Conservation (phyloP, 2,329 filamentous ascomycete species). For the Tolypocladium capitatum region DNA sequence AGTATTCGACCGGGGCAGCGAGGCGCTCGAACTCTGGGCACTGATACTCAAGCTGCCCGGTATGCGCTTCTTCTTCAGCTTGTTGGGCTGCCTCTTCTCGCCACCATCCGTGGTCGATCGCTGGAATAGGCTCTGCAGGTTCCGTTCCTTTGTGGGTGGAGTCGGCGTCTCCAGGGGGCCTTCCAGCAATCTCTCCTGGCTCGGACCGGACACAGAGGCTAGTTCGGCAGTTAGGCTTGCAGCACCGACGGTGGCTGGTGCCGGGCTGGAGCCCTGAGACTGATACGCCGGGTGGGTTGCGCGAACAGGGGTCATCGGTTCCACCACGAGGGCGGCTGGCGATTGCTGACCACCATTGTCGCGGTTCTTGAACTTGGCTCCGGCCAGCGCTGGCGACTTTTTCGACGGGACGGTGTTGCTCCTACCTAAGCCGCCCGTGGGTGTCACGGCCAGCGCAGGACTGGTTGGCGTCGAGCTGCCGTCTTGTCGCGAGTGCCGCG, state of each 20-base stretch:
- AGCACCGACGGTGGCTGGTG: constrained; percentile 12
- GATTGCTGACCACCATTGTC: constrained; percentile 17
- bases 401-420: constrained; percentile 95
- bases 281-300: constrained; percentile 8
- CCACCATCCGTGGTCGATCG: constrained; percentile 47
- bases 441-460: constrained; percentile 38
- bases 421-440: constrained; percentile 41
- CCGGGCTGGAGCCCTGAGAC: constrained; percentile 13
- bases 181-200: constrained; percentile 35
- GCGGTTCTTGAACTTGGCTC: constrained; percentile 47
- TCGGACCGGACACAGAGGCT: constrained; percentile 24
- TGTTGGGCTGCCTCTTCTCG: constrained; percentile 68
- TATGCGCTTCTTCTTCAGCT: constrained; percentile 75
- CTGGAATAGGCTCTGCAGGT: constrained; percentile 57
- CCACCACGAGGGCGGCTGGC: constrained; percentile 18
- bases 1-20: constrained; percentile 38
- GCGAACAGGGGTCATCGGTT: constrained; percentile 23
- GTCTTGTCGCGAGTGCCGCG: constrained; percentile 69
- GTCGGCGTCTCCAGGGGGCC: constrained; percentile 31
- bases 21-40: constrained; percentile 80
- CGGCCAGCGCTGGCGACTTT: constrained; percentile 59
- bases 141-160: constrained; percentile 52
- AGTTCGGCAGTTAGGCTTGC: constrained; percentile 15
- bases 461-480: constrained; percentile 58
- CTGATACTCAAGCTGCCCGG: constrained; percentile 69